Evolutionary conservation across 257 asterid species (phyloP).

Genomic region (Gentiana straminea): DNA sequence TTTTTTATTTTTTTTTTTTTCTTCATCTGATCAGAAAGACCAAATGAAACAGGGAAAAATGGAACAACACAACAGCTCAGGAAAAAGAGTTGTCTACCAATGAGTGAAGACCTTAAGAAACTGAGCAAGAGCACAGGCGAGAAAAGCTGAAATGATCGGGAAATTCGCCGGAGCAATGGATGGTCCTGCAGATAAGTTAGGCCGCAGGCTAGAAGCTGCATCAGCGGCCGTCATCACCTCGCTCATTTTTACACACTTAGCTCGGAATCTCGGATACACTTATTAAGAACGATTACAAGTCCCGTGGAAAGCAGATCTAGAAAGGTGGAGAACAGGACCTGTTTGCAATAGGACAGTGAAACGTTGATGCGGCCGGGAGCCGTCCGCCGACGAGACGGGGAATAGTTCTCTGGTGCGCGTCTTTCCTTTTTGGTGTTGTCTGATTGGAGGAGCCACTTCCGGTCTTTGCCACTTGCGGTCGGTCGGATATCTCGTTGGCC

Average conservation of each 20-base stretch:
- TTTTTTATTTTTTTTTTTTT: too few relatives aligned
- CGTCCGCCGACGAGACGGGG: background rate
- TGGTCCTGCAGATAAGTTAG: conserved; percentile 17
- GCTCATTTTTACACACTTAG: conserved; percentile 12
- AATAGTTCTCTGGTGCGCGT: too few relatives aligned
- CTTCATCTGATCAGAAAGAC: too few relatives aligned
- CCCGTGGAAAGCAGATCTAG: background rate
- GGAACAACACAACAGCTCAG: too few relatives aligned
- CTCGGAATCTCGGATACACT: background rate
- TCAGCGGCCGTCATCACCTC: conserved; percentile 56
- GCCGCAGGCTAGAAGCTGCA: conserved; percentile 61
- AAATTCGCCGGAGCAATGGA: conserved; percentile 51
- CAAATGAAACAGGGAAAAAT: too few relatives aligned
- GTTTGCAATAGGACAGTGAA: background rate
- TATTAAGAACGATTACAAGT: background rate
- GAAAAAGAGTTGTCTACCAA: conserved; percentile 29
- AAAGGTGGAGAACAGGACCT: background rate
- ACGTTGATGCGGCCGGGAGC: background rate
- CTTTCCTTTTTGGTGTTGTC: too few relatives aligned
- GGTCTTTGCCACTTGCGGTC: too few relatives aligned
- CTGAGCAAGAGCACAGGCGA: conserved; percentile 85
- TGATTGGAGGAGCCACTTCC: too few relatives aligned
- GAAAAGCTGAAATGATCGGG: conserved; percentile 70
- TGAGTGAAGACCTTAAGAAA: conserved; percentile 84
- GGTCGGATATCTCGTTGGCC: too few relatives aligned